A percentile compares a stretch with the other conserved stretches of the same genome.
Evolutionary conservation across 176 grass and related monocot genomes (phyloP).

Genomic region (Alopecurus myosuroides): DNA sequence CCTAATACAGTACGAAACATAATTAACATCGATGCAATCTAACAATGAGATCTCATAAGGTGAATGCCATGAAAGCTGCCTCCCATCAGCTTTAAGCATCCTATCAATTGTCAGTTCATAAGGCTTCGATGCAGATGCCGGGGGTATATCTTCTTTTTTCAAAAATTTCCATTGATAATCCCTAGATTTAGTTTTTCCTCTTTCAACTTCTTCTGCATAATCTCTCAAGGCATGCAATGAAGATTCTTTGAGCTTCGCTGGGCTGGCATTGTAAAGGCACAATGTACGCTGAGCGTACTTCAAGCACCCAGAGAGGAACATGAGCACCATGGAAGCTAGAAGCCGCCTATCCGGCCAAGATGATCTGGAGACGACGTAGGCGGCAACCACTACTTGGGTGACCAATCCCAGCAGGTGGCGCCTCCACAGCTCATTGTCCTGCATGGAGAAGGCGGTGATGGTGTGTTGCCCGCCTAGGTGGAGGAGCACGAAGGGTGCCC

Average conservation of each 20-base stretch:
- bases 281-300: neutral
- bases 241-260: neutral
- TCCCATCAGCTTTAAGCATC: neutral
- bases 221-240: neutral
- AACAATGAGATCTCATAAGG: neutral
- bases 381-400: neutral
- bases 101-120: neutral
- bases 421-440: neutral
- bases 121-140: no score
- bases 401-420: neutral
- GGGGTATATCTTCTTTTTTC: no score
- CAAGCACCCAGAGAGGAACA: neutral
- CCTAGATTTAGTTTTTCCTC: no score
- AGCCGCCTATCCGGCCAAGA: neutral
- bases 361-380: neutral
- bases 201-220: no score
- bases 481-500: neutral
- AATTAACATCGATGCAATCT: no score
- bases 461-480: neutral
- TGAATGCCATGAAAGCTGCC: neutral
- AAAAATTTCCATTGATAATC: no score
- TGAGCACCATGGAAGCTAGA: neutral
- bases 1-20: no score
- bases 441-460: neutral
- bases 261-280: neutral